Percentiles rank a stretch among this genome's conserved stretches.
Evolutionary conservation across 208 protist genomes (phyloP).

Genomic region (Tetramitus jugosus): DNA sequence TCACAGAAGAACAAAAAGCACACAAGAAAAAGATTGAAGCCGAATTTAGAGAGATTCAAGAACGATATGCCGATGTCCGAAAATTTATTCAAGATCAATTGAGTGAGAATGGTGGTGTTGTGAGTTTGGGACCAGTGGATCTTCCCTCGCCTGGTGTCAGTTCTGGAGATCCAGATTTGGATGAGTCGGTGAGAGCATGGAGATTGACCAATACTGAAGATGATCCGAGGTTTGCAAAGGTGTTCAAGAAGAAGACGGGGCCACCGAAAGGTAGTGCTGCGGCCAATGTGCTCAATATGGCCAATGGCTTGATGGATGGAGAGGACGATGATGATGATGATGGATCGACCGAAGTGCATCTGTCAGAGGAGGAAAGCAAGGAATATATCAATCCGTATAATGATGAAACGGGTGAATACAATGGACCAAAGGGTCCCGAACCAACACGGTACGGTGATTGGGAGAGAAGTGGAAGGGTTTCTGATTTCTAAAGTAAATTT

Average conservation of each 20-base stretch:
- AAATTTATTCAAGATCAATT: too few species aligned
- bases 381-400: slow-evolving; percentile 13
- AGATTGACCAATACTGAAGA: slow-evolving; percentile 8
- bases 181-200: background rate
- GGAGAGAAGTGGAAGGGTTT: slow-evolving; percentile 37
- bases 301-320: background rate
- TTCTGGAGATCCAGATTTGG: background rate
- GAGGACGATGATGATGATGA: background rate
- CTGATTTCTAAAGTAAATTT: slow-evolving; percentile 45
- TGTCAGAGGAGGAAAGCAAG: background rate
- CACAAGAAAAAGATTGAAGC: background rate
- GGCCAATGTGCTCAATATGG: background rate
- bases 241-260: background rate
- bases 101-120: too few species aligned
- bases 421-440: slow-evolving; percentile 40
- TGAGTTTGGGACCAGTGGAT: too few species aligned
- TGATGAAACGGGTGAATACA: slow-evolving; percentile 25
- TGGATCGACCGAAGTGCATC: background rate
- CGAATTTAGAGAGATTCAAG: too few species aligned
- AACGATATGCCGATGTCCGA: too few species aligned
- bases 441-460: slow-evolving; percentile 45
- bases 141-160: background rate
- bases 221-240: background rate
- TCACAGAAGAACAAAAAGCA: background rate
- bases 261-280: background rate